Evolutionary conservation across 768 basidiomycete species (phyloP).

Genomic region (Rhodotorula diobovata): DNA sequence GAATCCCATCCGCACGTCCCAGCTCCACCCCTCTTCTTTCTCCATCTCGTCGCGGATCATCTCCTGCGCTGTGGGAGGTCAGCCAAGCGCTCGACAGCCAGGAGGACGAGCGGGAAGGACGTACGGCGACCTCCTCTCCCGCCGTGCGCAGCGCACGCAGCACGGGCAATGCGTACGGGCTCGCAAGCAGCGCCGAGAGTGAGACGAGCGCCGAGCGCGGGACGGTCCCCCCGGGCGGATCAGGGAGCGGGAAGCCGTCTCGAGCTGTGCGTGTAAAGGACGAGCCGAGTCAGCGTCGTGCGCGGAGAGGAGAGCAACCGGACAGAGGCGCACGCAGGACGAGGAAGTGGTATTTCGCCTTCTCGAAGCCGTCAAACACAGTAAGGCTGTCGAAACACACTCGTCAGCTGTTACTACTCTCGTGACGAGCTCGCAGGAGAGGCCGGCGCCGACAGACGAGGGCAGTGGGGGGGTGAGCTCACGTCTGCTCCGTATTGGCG

Average conservation of each 20-base stretch:
- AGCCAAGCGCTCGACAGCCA: too few species aligned
- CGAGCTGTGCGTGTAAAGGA: constrained; percentile 11
- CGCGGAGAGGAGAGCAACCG: not conserved
- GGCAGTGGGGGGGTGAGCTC: too few species aligned
- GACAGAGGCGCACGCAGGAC: constrained; percentile 45
- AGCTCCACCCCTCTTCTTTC: constrained; percentile 45
- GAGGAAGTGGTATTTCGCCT: constrained; percentile 49
- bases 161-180: constrained; percentile 38
- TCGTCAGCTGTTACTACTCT: too few species aligned
- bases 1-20: constrained; percentile 48
- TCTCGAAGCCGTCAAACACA: constrained; percentile 37
- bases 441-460: too few species aligned
- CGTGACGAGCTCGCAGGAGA: too few species aligned
- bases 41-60: constrained; percentile 49
- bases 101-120: not conserved
- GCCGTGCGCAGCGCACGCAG: constrained; percentile 40
- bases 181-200: constrained; percentile 37
- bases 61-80: constrained; percentile 23
- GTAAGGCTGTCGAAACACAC: not conserved
- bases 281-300: too few species aligned
- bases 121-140: constrained; percentile 44
- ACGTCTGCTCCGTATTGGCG: constrained; percentile 8
- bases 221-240: constrained; percentile 7
- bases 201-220: constrained; percentile 38
- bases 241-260: constrained; percentile 30